These are phyloP conservation scores for Aureobasidium sp. DNA, from an alignment of 2,329 filamentous ascomycete genomes.

Conservation along the genomic window DNA sequence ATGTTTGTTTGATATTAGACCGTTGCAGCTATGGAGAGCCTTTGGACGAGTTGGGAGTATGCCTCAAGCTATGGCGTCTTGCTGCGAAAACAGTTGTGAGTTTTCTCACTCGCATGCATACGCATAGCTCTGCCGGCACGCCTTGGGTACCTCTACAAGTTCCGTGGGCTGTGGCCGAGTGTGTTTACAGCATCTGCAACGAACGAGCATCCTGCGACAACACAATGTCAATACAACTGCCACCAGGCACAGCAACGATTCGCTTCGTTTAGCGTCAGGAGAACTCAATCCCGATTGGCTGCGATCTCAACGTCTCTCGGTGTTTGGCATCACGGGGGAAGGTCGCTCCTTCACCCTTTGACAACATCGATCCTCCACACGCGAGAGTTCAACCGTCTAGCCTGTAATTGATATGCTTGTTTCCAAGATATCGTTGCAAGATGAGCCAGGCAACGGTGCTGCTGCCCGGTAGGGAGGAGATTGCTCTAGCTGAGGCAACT, in stretches of 20 bases:
- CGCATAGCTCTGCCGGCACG: not conserved
- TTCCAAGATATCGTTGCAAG: conserved; percentile 6
- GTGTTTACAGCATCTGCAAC: not conserved
- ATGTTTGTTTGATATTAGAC: conserved; percentile 9
- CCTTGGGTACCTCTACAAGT: not conserved
- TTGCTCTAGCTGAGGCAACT: not conserved
- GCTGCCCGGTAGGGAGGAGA: conserved; percentile 13
- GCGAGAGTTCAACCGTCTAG: conserved; percentile 3
- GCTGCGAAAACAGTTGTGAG: not conserved
- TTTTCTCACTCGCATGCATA: not conserved
- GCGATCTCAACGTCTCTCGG: not conserved
- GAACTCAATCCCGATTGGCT: conserved; percentile 7
- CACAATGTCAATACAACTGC: not conserved
- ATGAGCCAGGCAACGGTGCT: conserved; percentile 7
- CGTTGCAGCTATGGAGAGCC: conserved; percentile 7
- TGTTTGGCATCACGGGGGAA: not conserved
- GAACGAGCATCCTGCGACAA: conserved; percentile 1
- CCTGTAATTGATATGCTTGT: conserved; percentile 8
- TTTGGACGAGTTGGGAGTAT: not conserved
- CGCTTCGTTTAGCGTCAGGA: conserved; percentile 11
- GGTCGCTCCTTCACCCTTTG: not conserved
- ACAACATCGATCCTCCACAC: not conserved
- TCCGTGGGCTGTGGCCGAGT: not conserved
- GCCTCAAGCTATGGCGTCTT: not conserved
- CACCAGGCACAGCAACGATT: conserved; percentile 1